Conservation (phyloP, 2,329 filamentous ascomycete species). For the Ambrosiella xylebori region DNA sequence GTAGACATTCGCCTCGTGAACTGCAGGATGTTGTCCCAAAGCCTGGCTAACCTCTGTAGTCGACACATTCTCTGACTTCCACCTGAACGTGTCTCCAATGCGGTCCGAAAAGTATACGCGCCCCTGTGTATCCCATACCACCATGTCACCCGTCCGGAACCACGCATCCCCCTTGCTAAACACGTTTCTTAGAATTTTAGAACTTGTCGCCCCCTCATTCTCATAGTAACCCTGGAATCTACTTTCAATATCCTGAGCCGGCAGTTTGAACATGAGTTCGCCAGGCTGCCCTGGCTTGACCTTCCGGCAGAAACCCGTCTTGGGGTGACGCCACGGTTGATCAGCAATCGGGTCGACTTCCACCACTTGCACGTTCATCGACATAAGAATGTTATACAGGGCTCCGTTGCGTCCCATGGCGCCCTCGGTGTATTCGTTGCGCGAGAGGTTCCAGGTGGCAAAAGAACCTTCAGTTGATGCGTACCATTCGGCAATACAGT, state of each 20-base stretch:
- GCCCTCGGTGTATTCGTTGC: slow-evolving; percentile 56
- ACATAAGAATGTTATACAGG: slow-evolving; percentile 38
- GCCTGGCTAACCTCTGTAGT: slow-evolving; percentile 67
- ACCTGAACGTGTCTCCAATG: slow-evolving; percentile 61
- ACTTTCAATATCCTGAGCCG: slow-evolving; percentile 41
- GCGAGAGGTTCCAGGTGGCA: slow-evolving; percentile 54
- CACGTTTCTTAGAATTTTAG: slow-evolving; percentile 59
- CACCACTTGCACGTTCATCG: slow-evolving; percentile 38
- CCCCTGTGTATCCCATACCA: slow-evolving; percentile 54
- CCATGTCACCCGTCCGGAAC: slow-evolving; percentile 71
- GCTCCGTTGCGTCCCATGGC: slow-evolving; percentile 59
- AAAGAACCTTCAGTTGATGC: slow-evolving; percentile 56
- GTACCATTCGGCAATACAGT: slow-evolving; percentile 64
- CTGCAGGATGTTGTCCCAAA: slow-evolving; percentile 45
- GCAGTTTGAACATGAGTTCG: slow-evolving; percentile 58
- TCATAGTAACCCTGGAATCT: slow-evolving; percentile 72
- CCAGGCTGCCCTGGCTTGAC: slow-evolving; percentile 47
- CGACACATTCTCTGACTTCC: slow-evolving; percentile 72
- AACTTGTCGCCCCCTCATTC: slow-evolving; percentile 50
- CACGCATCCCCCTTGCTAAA: slow-evolving; percentile 61
- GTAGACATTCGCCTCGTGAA: slow-evolving; percentile 74
- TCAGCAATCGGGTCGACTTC: slow-evolving; percentile 57
- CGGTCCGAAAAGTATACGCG: slow-evolving; percentile 66
- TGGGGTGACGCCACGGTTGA: slow-evolving; percentile 46
- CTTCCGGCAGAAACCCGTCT: slow-evolving; percentile 49